Evolutionary conservation across 148 eudicot species (phyloP), one percentile per base, ranked within the genome.

Genomic region (Cornus controversa): DNA sequence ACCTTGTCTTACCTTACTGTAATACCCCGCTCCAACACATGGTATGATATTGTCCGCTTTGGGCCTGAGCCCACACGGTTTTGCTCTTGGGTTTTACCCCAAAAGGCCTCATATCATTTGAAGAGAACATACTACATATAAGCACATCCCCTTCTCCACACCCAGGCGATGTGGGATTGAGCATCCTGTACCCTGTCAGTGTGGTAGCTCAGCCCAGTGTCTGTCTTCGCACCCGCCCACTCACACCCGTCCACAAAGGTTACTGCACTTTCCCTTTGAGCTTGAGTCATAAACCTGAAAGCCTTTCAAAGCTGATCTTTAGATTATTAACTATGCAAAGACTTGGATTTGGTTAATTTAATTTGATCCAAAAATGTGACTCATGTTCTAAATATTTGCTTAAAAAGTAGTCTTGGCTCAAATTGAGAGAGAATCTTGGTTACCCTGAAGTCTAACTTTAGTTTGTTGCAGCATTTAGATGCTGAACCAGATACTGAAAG

Each of bases 391-490:
- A 50, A 50, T 11, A 11, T 50, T 50, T 16, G 15, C 4, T 13
- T 13, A 50, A 16, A 50, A 20, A 11, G n/a, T 50, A 13, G 18
- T 50, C 53, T 47, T 50, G 7, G 57, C 18, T 0, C 16, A 13
- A 50, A 50, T 16, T 50, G 57, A 13, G 20, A 50, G 57, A 13
- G 20, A 50, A 11, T 50, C 57, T 50, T 3, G 20, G 57, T 20
- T 70, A 40, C 31, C 36, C n/a, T n/a, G n/a, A n/a, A 71, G 66
- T 24, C 73, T 81, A 75, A 77, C 14, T 75, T 66, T 75, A 72
- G 69, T 82, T 81, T 62, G 70, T 86, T 86, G 80, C 94, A 96
- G 99, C 99, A 96, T 85, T 75, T 96, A 88, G 98, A 96, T 87
- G 84, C 74, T 84, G 92, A 85, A 78, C 90, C 87, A 77, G 86